Evolutionary conservation across 257 asterid genomes (phyloP), one percentile per base, ranked within the genome.

Genomic region (Fraxinus anomala): DNA sequence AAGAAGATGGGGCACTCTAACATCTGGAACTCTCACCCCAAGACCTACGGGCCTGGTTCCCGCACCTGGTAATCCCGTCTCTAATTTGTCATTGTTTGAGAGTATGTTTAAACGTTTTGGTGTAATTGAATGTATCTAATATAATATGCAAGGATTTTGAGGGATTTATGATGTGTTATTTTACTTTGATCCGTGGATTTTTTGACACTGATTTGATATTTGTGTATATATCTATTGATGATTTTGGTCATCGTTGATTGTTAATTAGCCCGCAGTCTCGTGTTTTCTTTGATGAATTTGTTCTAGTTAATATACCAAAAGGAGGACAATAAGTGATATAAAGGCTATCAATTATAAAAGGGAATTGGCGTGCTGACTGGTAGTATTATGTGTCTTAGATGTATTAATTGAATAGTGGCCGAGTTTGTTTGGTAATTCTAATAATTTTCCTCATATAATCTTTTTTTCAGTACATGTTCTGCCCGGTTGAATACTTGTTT

Each of bases 11-110:
- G 89, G n/a, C 91, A 87, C 74, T 75, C 89, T 2, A 87, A 87
- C 83, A 68, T 87, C 28, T 85, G 91, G 91, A 87, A 87, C 80
- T 85, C 91, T 83, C 91, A 85, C 78, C 89, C 89, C 21, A 88
- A 88, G 83, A 83, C 74, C 72, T 88, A 88, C 44, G 91, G 89
- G 26, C 91, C 88, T 21, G 91, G 91, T 67, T 88, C 91, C 69
- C 89, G 91, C 80, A 82, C 91, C 65, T 88, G 91, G 91, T 77
- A 72, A 21, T 8, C 59, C 36, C 36, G 5, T 37, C 5, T 37
- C 49, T 67, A 10, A 36, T 33, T 74, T 24, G 24, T 23, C 24
- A 11, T 61, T 49, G 33, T 17, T 17, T 17, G 49, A 6, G 9
- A 61, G 28, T 13, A 23, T 21, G 31, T 61, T n/a, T 23, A 5